Conservation (phyloP, 2,329 filamentous ascomycete genomes). For the Paecilomyces niveus region DNA sequence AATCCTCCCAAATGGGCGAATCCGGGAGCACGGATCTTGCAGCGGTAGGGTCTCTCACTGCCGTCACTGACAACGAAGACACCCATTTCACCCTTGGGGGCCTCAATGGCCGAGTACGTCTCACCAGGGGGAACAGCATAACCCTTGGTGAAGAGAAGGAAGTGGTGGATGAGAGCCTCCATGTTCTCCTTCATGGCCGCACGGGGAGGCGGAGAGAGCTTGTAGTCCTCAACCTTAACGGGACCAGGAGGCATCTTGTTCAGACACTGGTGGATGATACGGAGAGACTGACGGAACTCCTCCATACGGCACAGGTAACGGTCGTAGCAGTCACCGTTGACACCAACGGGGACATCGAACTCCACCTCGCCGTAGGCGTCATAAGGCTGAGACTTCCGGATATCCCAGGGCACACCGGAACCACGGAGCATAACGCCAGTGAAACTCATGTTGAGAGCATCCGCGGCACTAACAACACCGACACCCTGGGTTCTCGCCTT, state of each 20-base stretch:
- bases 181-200: constrained; percentile 99
- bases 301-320: constrained; percentile 99
- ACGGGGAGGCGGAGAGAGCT: constrained; percentile 91
- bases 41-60: constrained; percentile 91
- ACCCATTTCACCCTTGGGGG: constrained; percentile 99
- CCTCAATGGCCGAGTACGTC: constrained; percentile 96
- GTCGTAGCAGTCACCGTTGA: constrained; percentile 98
- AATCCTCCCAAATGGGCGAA: constrained; percentile 94
- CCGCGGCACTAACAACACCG: constrained; percentile 81
- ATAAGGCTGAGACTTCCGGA: constrained; percentile 94
- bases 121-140: constrained; percentile 95
- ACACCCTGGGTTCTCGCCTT: constrained; percentile 85
- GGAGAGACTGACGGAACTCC: constrained; percentile 95
- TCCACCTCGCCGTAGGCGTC: constrained; percentile 97
- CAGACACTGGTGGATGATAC: constrained; percentile 97
- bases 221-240: constrained; percentile 96
- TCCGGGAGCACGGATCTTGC: constrained; percentile 93
- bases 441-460: constrained; percentile 96
- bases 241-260: constrained; percentile 98
- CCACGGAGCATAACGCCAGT: constrained; percentile 96
- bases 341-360: constrained; percentile 93
- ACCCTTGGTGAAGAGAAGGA: constrained; percentile 96
- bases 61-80: constrained; percentile 95
- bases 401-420: constrained; percentile 90
- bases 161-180: constrained; percentile 99